Base-by-base conservation (phyloP, 176 grass and related monocot species). In the Oryza longistaminata region DNA sequence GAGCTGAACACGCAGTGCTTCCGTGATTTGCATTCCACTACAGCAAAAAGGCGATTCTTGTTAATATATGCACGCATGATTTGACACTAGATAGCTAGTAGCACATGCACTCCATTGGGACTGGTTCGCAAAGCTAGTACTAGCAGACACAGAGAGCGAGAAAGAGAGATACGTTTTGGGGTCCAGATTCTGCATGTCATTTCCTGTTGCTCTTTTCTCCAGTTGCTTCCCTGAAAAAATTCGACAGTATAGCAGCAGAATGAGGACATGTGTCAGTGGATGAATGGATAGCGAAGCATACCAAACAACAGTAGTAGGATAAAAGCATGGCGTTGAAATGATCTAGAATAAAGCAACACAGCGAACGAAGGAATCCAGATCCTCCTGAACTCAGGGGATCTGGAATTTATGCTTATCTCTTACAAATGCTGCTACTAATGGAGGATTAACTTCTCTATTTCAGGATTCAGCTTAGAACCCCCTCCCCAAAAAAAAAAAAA, bases 21-120 rank as follows among this genome's bases (percentile, higher is more conserved):
- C 91, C 6, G 95, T 93, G 77, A 95, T 91, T 65, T 93, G 89
- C 74, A 85, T 80, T 61, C 91, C 92, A 87, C 95, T 97, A 72
- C 86, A 77, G 62, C 13, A 65, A 14, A 67, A 87, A 80, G 27
- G 35, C 17, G 22, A 73, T 61, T 7, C 21, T 24, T 17, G 37
- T 64, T 79, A 67, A 15, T 9, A 62, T 62, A 62, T 62, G 58
- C 58, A 62, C 22, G 58, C 58, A 62, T 62, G 58, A 62, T 62
- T 62, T 62, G 58, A 62, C 58, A 62, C 2, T 9, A 24, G 58
- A 2, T 61, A 60, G 7, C 55, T 22, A 62, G 34, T 7, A 25
- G 19, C 24, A 69, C 69, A 31, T 29, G 87, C 45, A 25, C 53
- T n/a, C 77, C 77, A 75, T 75, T 68, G 42, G 70, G 70, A 75